Evolutionary conservation across 305 asterid species (phyloP), one percentile per base, ranked within the genome.

Genomic region (Withania somnifera): DNA sequence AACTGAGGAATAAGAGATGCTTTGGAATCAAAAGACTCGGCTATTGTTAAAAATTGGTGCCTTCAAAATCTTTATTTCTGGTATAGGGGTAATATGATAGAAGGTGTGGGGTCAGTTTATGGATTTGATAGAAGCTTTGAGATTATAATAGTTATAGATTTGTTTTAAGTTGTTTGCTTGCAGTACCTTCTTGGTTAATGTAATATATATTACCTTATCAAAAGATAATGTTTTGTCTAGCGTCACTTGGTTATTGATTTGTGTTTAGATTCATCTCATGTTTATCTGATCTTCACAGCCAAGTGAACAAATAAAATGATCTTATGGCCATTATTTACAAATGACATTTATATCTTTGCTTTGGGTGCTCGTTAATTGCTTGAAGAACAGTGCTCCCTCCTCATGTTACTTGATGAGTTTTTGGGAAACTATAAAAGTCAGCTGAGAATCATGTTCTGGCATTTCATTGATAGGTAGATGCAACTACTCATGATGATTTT

Each of bases 401-500:
- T 28, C 68, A 34, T n/a, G 17, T 51, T 34, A 19, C 51, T 66
- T 36, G 57, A 81, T 45, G 69, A 53, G 73, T 14, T 50, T 69
- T 34, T 22, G 17, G 52, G 63, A 56, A 11, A 40, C 7, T 2
- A 34, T 11, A 38, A 42, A n/a, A 80, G 22, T 47, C 52, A 64
- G 45, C 69, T 56, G 79, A 34, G 36, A 30, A 78, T 6, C 78
- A 77, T 76, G 83, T 68, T 20, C 60, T 60, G 32, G 52, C 22
- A 32, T 20, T 56, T 42, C 76, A 34, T 69, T 52, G 20, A 56
- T 24, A 8, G 10, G 50, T 64, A 17, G 42, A 24, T 50, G 26
- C 61, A 30, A 26, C 73, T 54, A 11, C 40, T 85, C 82, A 68
- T 79, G 50, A 13, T 28, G 52, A 60, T 78, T 73, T 47, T 83